Evolutionary conservation across 2,329 filamentous ascomycete genomes (phyloP), one percentile per base, ranked within the genome.

Genomic region (Aspergillus sergii): DNA sequence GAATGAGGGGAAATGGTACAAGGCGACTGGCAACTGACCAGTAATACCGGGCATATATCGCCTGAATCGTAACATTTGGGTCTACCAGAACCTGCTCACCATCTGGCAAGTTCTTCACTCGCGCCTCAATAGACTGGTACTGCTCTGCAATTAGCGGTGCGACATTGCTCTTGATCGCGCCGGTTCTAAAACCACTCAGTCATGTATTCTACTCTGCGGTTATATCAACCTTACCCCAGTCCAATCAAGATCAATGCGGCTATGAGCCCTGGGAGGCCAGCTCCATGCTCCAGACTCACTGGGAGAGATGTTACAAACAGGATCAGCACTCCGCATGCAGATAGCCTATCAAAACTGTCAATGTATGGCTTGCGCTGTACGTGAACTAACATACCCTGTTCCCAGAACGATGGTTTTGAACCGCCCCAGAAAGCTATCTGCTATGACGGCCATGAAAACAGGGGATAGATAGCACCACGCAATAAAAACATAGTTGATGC

Each of bases 331-430:
- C 58, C 58, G 19, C 36, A 46, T 23, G 30, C 48, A 3, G 48
- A 51, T 14, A 51, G n/a, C 1, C 48, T 51, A n/a, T 21, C 8
- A 10, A n/a, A 2, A 21, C 4, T 10, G 48, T 51, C 16, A 51
- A 16, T 12, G 7, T n/a, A n/a, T 34, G 4, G 4, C 28, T 7
- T 51, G 10, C 28, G 3, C 10, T 32, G 26, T 23, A 12, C 0
- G 11, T 34, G 9, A 51, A 23, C 8, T 6, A 11, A n/a, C 48
- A 23, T 57, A 60, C 58, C 58, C 50, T 1, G 58, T 39, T 16
- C 46, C 58, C 6, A 60, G 12, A 4, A 55, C n/a, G 23, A 60
- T 60, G 4, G 58, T 60, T 26, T 60, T 56, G 36, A 56, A 60
- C 26, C 58, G 46, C 23, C 58, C 58, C 11, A 60, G 58, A 26